phyloP scores from a whole-genome alignment of 352 stramenopile species.

The Globisporangium megalacanthum region DNA sequence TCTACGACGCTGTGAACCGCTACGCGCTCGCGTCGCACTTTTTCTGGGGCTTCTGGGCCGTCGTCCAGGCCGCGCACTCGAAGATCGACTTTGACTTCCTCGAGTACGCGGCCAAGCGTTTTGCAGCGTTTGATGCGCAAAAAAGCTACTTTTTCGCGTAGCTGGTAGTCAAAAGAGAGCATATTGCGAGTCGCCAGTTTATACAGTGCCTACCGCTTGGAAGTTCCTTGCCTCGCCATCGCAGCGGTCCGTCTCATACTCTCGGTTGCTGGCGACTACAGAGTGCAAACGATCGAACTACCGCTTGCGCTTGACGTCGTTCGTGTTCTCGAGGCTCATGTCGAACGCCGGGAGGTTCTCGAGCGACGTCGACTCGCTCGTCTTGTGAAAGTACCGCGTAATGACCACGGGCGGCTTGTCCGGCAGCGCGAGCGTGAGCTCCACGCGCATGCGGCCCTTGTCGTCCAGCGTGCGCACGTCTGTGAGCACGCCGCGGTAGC shows the following conservation, averaged over 20 bases:
- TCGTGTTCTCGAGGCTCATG: conserved; percentile 74
- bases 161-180: not conserved
- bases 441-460: conserved; percentile 74
- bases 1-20: conserved; percentile 81
- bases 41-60: conserved; percentile 93
- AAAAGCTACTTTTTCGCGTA: conserved; percentile 53
- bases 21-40: conserved; percentile 89
- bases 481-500: conserved; percentile 68
- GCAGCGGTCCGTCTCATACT: not conserved
- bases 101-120: conserved; percentile 78
- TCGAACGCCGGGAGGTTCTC: conserved; percentile 86
- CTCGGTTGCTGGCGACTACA: not conserved
- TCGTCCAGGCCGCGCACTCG: conserved; percentile 88
- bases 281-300: not conserved
- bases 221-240: no score
- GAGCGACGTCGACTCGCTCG: conserved; percentile 80
- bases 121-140: conserved; percentile 76
- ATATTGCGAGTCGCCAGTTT: not conserved
- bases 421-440: conserved; percentile 69
- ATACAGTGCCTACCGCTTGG: not conserved
- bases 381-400: conserved; percentile 85
- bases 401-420: conserved; percentile 76
- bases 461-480: conserved; percentile 74
- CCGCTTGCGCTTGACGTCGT: conserved; percentile 83
- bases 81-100: conserved; percentile 90